phyloP scores from a whole-genome alignment of 345 rosid species.

The Moricandia moricandioides region DNA sequence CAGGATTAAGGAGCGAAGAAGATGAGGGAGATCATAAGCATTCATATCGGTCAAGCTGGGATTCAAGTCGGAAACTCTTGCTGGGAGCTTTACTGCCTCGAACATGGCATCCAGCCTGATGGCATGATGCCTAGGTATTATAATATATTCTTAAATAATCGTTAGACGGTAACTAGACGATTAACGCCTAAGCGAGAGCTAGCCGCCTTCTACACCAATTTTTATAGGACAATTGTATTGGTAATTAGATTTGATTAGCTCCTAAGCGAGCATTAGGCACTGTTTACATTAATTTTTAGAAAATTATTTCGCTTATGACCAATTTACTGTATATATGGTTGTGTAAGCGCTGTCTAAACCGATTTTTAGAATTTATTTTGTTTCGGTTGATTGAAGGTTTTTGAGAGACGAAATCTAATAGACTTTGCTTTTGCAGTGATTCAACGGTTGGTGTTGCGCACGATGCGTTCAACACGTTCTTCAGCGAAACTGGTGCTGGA shows the following conservation, averaged over 20 bases:
- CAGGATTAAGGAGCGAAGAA: slow-evolving; percentile 28
- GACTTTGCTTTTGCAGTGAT: slow-evolving; percentile 7
- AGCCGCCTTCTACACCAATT: neutral
- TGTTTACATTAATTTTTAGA: neutral
- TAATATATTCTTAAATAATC: neutral
- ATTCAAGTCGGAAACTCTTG: slow-evolving; percentile 63
- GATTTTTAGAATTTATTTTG: neutral
- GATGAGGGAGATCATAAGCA: slow-evolving; percentile 64
- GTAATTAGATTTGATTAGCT: neutral
- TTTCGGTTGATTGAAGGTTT: too few relatives aligned
- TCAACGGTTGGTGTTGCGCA: slow-evolving; percentile 31
- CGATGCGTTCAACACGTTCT: slow-evolving; percentile 36
- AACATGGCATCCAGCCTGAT: slow-evolving; percentile 63
- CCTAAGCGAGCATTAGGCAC: neutral
- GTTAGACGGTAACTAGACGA: neutral
- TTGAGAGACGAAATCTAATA: slow-evolving; percentile 12
- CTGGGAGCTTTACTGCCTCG: slow-evolving; percentile 52
- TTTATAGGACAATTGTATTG: neutral
- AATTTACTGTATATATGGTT: neutral
- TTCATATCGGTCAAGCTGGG: slow-evolving; percentile 67
- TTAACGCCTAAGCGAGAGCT: neutral
- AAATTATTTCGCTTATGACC: too few relatives aligned
- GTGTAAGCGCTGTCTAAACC: neutral
- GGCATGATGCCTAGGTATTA: slow-evolving; percentile 62
- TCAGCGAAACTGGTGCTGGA: slow-evolving; percentile 36